Conservation (phyloP, 306 rosid species). For the Ceratonia siliqua region DNA sequence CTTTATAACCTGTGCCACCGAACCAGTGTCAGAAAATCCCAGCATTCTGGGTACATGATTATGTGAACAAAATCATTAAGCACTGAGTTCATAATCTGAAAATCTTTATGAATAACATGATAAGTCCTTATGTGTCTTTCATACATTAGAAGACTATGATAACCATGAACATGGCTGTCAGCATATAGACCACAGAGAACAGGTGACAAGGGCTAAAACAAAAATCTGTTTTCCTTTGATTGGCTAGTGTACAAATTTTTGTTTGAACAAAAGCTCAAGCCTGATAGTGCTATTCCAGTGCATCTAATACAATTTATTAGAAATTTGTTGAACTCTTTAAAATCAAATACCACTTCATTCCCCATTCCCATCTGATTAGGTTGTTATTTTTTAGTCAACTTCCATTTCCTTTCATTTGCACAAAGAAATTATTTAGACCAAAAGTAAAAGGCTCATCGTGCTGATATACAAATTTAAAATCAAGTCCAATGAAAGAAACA, state of each 20-base stretch:
- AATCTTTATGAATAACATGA: not conserved
- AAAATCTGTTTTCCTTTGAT: no score
- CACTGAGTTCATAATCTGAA: not conserved
- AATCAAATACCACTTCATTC: not conserved
- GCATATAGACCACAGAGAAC: not conserved
- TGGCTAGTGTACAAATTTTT: no score
- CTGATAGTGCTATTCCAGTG: no score
- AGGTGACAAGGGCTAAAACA: not conserved
- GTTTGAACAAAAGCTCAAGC: no score
- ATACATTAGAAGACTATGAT: not conserved
- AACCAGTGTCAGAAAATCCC: slow-evolving; percentile 42
- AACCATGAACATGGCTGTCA: not conserved
- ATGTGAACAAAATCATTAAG: not conserved
- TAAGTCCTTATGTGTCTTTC: not conserved
- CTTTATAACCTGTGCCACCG: slow-evolving; percentile 62
- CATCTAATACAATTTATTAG: no score
- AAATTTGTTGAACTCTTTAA: not conserved
- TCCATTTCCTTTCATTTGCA: not conserved
- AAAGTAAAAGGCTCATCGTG: not conserved
- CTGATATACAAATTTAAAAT: not conserved
- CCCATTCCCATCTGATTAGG: not conserved
- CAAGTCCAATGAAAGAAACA: not conserved
- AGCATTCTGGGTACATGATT: not conserved
- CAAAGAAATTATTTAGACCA: not conserved
- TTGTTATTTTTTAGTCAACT: not conserved